phyloP scores from a whole-genome alignment of 2,329 filamentous ascomycete species.

The Fusarium scirpi region DNA sequence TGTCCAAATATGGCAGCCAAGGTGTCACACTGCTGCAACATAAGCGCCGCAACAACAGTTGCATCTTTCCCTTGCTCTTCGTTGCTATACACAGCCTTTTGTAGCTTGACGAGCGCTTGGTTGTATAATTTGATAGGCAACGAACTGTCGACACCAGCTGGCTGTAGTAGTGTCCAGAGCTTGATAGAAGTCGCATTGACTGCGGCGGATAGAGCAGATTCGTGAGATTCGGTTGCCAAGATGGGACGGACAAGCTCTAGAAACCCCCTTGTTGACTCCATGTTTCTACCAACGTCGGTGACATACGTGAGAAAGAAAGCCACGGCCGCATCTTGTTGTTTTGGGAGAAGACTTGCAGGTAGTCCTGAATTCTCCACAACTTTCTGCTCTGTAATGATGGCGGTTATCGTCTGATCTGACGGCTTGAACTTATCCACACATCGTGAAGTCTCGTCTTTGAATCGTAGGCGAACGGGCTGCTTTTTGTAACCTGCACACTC shows the following conservation, averaged over 20 bases:
- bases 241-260: constrained; percentile 29
- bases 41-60: constrained; percentile 20
- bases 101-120: constrained; percentile 11
- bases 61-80: neutral
- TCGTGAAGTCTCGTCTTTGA: constrained; percentile 22
- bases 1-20: constrained; percentile 11
- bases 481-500: constrained; percentile 31
- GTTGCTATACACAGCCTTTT: neutral
- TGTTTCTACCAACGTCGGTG: constrained; percentile 18
- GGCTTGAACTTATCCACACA: neutral
- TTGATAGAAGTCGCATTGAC: constrained; percentile 13
- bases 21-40: constrained; percentile 33
- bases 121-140: neutral
- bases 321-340: constrained; percentile 15
- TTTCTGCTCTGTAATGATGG: fast-evolving
- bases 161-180: constrained; percentile 16
- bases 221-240: neutral
- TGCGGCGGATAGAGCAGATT: constrained; percentile 16
- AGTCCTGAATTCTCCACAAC: fast-evolving
- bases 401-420: fast-evolving
- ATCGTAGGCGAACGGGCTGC: neutral
- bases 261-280: constrained; percentile 32
- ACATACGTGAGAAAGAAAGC: constrained; percentile 34
- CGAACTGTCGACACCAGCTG: fast-evolving
- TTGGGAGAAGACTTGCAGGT: neutral